Evolutionary conservation across 768 basidiomycete species (phyloP).

Genomic region (Leccinum barrowsii): DNA sequence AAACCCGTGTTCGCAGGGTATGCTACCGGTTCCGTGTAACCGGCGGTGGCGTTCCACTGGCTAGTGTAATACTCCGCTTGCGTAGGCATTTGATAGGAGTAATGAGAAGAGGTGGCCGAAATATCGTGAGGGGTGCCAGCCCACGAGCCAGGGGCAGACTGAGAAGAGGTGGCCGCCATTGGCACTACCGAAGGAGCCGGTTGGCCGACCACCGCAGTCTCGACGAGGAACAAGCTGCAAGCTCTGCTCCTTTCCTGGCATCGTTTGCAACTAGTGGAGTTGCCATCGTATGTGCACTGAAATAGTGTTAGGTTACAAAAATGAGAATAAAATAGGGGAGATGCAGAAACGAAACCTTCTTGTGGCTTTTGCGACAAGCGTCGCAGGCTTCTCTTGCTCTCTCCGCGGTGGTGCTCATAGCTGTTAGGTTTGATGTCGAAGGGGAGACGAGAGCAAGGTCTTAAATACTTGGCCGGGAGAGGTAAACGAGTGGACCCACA

Average conservation of each 20-base stretch:
- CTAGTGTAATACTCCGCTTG: not conserved
- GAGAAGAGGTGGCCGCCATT: not conserved
- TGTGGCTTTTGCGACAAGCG: constrained; percentile 24
- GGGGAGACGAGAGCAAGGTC: not conserved
- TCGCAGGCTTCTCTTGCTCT: constrained; percentile 29
- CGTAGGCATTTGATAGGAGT: not conserved
- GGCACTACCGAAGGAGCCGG: constrained; percentile 1
- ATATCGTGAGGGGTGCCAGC: constrained; percentile 1
- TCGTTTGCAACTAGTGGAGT: constrained; percentile 13
- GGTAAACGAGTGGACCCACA: constrained; percentile 8
- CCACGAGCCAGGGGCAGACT: constrained; percentile 5
- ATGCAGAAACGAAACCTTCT: constrained; percentile 14
- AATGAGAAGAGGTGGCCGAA: not conserved
- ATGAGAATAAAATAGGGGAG: not conserved
- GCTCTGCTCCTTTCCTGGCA: constrained; percentile 7
- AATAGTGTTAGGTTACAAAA: not conserved
- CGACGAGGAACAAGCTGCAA: constrained; percentile 18
- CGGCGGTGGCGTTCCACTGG: not conserved
- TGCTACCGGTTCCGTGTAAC: not conserved
- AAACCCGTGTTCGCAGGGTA: constrained; percentile 7
- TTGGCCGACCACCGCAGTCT: constrained; percentile 3
- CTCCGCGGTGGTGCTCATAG: constrained; percentile 17
- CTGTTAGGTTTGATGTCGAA: constrained; percentile 2
- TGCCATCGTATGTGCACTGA: constrained; percentile 19
- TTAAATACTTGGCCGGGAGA: constrained; percentile 21